phyloP scores from a whole-genome alignment of 371 early-diverging fungal genomes.

The Mucor plumbeus region DNA sequence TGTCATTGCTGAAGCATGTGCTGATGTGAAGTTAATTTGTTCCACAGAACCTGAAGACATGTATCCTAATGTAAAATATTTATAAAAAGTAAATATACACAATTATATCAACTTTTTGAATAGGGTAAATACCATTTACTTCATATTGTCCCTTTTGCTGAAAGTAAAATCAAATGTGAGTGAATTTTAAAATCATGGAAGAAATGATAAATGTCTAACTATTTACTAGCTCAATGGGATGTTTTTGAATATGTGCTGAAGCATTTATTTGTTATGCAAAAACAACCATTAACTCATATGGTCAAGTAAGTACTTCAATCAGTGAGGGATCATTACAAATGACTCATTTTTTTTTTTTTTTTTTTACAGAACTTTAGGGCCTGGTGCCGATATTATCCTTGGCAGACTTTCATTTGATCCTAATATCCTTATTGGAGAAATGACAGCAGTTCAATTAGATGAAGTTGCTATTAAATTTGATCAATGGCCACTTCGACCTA shows the following conservation, averaged over 20 bases:
- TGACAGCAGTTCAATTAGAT: constrained; percentile 60
- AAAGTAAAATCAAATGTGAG: constrained; percentile 51
- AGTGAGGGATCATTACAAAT: background rate
- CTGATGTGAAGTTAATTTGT: constrained; percentile 30
- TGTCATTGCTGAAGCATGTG: constrained; percentile 47
- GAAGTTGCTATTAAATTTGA: constrained; percentile 66
- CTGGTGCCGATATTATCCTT: constrained; percentile 68
- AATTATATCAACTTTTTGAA: background rate
- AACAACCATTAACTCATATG: constrained; percentile 49
- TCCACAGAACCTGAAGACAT: constrained; percentile 26
- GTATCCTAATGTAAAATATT: constrained; percentile 43
- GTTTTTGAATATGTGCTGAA: constrained; percentile 63
- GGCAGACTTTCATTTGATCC: constrained; percentile 58
- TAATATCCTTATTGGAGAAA: constrained; percentile 46
- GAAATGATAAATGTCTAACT: background rate
- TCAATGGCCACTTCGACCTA: constrained; percentile 66
- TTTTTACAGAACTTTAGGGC: constrained; percentile 53
- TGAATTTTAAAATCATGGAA: background rate
- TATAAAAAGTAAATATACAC: background rate
- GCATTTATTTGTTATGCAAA: constrained; percentile 56
- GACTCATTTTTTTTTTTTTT: background rate
- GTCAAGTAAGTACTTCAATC: constrained; percentile 51
- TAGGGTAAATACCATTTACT: constrained; percentile 56
- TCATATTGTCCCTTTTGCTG: constrained; percentile 48
- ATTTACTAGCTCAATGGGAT: constrained; percentile 56